Conservation (phyloP, 257 asterid species). For the Mitragyna speciosa region DNA sequence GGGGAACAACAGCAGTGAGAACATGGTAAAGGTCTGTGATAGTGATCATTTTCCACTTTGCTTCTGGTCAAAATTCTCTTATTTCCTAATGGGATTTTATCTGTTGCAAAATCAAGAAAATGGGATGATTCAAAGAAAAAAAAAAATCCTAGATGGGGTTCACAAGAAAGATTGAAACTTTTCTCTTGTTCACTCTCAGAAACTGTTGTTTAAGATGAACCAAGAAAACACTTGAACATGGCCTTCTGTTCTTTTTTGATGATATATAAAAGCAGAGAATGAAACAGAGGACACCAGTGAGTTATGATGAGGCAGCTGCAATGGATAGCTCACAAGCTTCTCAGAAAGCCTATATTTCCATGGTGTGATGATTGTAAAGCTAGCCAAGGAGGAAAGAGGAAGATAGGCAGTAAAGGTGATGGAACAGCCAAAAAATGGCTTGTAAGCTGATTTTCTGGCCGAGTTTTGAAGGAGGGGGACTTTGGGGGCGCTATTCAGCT, state of each 20-base stretch:
- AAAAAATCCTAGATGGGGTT: conserved; percentile 20
- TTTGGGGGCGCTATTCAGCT: conserved; percentile 9
- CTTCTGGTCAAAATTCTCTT: too few relatives aligned
- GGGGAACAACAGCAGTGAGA: conserved; percentile 52
- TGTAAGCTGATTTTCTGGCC: conserved; percentile 38
- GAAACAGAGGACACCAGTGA: not conserved
- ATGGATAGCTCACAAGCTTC: too few relatives aligned
- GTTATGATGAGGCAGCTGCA: too few relatives aligned
- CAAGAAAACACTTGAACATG: not conserved
- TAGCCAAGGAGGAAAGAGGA: too few relatives aligned
- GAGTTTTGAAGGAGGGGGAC: conserved; percentile 15
- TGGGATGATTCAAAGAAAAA: not conserved
- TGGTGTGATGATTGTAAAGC: conserved; percentile 17
- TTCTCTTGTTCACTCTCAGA: conserved; percentile 3
- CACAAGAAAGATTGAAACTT: not conserved
- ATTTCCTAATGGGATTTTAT: not conserved
- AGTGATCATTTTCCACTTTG: conserved; percentile 43
- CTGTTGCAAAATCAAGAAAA: conserved; percentile 6
- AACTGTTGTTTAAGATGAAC: not conserved
- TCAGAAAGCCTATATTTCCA: conserved; percentile 8
- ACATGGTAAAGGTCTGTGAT: conserved; percentile 49
- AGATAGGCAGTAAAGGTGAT: conserved; percentile 2
- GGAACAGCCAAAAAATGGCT: conserved; percentile 32
- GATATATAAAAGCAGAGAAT: not conserved
- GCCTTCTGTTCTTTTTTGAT: not conserved